Base-by-base conservation (phyloP, 805 yeast genomes). In the Maudiozyma barnettii region DNA sequence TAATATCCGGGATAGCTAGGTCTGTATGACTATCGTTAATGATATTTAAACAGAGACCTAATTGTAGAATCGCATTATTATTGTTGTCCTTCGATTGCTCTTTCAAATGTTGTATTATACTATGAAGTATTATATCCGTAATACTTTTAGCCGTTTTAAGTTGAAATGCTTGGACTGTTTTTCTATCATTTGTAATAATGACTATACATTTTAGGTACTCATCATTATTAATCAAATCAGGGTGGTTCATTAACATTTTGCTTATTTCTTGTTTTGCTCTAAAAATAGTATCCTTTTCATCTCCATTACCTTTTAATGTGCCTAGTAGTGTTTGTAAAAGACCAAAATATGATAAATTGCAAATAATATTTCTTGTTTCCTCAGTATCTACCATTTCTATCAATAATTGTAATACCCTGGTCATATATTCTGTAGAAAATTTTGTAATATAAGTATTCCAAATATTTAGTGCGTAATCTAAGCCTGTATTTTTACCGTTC, bases 161-260 rank as follows among this genome's bases (percentile, higher is more conserved):
- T 3, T 33, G 9, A 33, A 14, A 14, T 10, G 7, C 9, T 18
- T 14, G 5, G 3, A 8, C n/a, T 9, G 19, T 19, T 4, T 22
- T 38, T 8, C 21, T 23, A 20, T 53, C 53, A 40, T 58, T 62
- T 20, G 65, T 55, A 12, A 59, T 19, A 26, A 59, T 44, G n/a
- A 61, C 58, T 13, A 59, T 38, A 21, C 53, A 49, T 46, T 61
- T 61, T 13, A 59, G 14, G 21, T 18, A 39, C 9, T 39, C 30
- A n/a, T 39, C 45, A 14, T 38, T 26, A 16, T 36, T 18, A 12
- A 36, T 18, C 16, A 36, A 22, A 14, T 10, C 14, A 6, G 3
- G 9, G 7, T 36, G 16, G 2, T 16, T 10, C 1, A 6, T 18
- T 18, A 36, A 36, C 13, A 36, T n/a, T 36, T 9, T 19, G 18